These are phyloP conservation scores for Aspergillus pseudonomiae DNA, from an alignment of 2,329 filamentous ascomycete genomes.

Conservation along the genomic window DNA sequence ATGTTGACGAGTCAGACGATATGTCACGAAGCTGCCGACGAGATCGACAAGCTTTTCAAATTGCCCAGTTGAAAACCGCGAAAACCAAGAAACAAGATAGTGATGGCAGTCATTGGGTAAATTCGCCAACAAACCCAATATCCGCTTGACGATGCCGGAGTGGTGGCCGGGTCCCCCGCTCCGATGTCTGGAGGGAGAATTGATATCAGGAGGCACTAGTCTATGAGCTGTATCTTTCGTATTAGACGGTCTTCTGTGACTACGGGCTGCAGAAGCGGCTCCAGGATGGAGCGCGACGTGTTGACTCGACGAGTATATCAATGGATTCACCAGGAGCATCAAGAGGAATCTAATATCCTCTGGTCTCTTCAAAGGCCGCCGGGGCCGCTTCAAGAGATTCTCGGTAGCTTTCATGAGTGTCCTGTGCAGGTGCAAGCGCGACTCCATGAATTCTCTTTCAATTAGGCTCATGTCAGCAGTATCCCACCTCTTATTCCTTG, in stretches of 20 bases:
- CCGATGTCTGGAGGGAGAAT: slow-evolving; percentile 18
- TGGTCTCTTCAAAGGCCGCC: slow-evolving; percentile 67
- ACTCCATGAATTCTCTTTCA: slow-evolving; percentile 59
- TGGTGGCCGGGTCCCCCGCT: slow-evolving; percentile 64
- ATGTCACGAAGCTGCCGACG: slow-evolving; percentile 76
- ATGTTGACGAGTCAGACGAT: slow-evolving; percentile 72
- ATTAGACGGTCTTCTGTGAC: slow-evolving; percentile 33
- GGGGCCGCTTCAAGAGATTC: slow-evolving; percentile 76
- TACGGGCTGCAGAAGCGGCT: slow-evolving; percentile 22
- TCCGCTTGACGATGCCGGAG: slow-evolving; percentile 81
- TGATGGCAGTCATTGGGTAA: slow-evolving; percentile 74
- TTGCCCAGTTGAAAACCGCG: slow-evolving; percentile 66
- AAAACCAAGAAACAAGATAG: slow-evolving; percentile 77
- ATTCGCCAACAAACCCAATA: slow-evolving; percentile 78
- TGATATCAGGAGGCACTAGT: slow-evolving; percentile 21
- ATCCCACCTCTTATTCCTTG: slow-evolving; percentile 39
- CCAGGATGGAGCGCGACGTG: slow-evolving; percentile 18
- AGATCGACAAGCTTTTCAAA: slow-evolving; percentile 78
- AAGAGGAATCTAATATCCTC: slow-evolving; percentile 77
- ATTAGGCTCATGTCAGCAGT: slow-evolving; percentile 50
- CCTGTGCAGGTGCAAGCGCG: slow-evolving; percentile 69
- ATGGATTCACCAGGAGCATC: slow-evolving; percentile 76
- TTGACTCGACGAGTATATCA: slow-evolving; percentile 59
- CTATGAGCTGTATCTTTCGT: slow-evolving; percentile 25
- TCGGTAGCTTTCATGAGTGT: slow-evolving; percentile 78